Conservation (phyloP, 2,329 filamentous ascomycete genomes). For the Herpotrichia juniperi region DNA sequence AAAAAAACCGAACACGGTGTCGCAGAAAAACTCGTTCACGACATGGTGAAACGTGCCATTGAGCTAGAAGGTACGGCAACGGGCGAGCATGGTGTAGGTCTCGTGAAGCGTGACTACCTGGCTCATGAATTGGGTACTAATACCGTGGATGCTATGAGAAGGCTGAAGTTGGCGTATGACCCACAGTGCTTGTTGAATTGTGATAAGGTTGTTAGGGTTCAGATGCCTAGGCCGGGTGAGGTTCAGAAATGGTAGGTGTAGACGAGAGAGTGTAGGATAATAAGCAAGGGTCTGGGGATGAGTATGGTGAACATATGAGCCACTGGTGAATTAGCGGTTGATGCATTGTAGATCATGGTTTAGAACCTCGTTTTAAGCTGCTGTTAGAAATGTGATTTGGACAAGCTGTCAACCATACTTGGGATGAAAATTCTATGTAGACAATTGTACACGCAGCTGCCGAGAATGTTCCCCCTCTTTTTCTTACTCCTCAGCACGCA, state of each 20-base stretch:
- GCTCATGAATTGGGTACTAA: slow-evolving; percentile 75
- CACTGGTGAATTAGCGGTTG: too few species aligned
- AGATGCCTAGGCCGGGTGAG: slow-evolving; percentile 57
- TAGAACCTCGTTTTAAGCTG: too few species aligned
- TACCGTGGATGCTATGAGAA: slow-evolving; percentile 83
- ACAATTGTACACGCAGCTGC: too few species aligned
- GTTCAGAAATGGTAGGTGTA: slow-evolving; percentile 50
- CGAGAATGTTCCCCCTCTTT: neutral
- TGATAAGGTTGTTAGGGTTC: slow-evolving; percentile 68
- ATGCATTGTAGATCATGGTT: too few species aligned
- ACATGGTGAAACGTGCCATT: slow-evolving; percentile 85
- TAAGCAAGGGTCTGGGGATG: too few species aligned
- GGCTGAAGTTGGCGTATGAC: slow-evolving; percentile 83
- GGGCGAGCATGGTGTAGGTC: slow-evolving; percentile 82
- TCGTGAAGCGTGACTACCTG: slow-evolving; percentile 85
- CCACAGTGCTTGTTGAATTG: slow-evolving; percentile 71
- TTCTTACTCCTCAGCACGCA: neutral
- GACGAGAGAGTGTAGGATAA: neutral
- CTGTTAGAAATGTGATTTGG: too few species aligned
- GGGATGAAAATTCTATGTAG: too few species aligned
- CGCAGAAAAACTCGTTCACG: slow-evolving; percentile 75
- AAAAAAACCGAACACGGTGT: slow-evolving; percentile 68
- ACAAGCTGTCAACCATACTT: too few species aligned
- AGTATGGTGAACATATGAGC: too few species aligned
- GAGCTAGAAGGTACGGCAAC: slow-evolving; percentile 87